phyloP scores from a whole-genome alignment of 140 eudicot genomes.

The Oenanthe javanica region DNA sequence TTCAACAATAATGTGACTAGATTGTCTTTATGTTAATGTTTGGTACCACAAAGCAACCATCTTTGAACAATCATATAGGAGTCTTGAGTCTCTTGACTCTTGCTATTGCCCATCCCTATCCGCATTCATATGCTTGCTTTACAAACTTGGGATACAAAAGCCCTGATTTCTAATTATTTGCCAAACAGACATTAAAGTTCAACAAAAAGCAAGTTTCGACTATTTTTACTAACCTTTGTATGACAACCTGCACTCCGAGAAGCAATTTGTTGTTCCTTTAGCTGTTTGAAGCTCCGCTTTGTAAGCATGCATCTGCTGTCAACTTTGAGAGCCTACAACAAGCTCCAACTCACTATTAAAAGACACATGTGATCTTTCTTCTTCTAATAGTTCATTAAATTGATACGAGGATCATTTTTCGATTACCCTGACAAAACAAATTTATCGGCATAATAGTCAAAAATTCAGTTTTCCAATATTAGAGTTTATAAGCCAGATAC shows the following conservation, averaged over 20 bases:
- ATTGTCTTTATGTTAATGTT: background rate
- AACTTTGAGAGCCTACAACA: background rate
- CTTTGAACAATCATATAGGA: background rate
- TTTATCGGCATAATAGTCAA: background rate
- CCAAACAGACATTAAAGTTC: background rate
- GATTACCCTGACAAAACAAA: background rate
- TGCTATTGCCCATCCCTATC: background rate
- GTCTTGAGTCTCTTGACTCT: background rate
- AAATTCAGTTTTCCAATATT: background rate
- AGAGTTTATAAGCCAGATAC: background rate
- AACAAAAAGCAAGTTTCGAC: background rate
- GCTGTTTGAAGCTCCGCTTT: background rate
- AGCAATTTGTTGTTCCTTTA: background rate
- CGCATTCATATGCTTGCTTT: background rate
- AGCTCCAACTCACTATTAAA: background rate
- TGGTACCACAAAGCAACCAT: background rate
- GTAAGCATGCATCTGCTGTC: background rate
- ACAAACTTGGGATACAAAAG: background rate
- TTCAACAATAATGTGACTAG: background rate
- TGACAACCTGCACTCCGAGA: background rate
- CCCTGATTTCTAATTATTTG: background rate
- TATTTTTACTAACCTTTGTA: background rate
- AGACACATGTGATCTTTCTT: background rate
- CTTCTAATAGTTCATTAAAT: background rate
- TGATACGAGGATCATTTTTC: background rate